Evolutionary conservation across 78 protist species (phyloP), one percentile per base, ranked within the genome.

Genomic region (Dictyostelium brefeldianum): DNA sequence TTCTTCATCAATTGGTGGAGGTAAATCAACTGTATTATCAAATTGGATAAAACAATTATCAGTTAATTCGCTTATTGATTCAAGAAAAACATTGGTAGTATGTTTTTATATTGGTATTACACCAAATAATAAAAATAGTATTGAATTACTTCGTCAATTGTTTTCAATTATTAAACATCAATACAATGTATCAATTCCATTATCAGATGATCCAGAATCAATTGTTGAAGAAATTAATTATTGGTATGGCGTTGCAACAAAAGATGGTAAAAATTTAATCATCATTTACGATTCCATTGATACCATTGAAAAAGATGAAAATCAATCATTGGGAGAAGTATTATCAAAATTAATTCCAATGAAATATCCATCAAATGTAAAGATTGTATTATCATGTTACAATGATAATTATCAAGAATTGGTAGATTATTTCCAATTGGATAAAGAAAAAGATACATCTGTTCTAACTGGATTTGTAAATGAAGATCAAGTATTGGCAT

Each of bases 211-310:
- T 36, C 56, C 56, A 20, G 31, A 29, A 15, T 36, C 83, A 6
- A 12, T n/a, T 9, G 4, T n/a, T 3, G 93, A 87, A 43, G 93
- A 87, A 10, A 59, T 77, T 1, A 56, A 62, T 14, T 87, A 51
- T 50, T 87, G 93, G 93, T 65, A 59, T 27, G 80, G 69, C 50
- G 31, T 87, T 4, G 93, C 93, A 20, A 77, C 85, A 0, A 53
- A 56, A 27, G 84, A 87, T 50, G 65, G 65, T 17, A 47, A 54
- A 10, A 74, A 77, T 29, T 47, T 87, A 15, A n/a, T 87, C 29
- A 57, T 67, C 29, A n/a, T 87, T 2, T 27, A 59, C 14, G 93
- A 87, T 64, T 81, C 83, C 18, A 46, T 80, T 1, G 75, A 80
- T 15, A n/a, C 22, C 20, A 47, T 87, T 18, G 93, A 87, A 48